Percentiles rank a stretch among this genome's conserved stretches.
These are phyloP conservation scores for Thalia dealbata DNA, from an alignment of 176 grass and related monocot genomes.

Conservation along the genomic window DNA sequence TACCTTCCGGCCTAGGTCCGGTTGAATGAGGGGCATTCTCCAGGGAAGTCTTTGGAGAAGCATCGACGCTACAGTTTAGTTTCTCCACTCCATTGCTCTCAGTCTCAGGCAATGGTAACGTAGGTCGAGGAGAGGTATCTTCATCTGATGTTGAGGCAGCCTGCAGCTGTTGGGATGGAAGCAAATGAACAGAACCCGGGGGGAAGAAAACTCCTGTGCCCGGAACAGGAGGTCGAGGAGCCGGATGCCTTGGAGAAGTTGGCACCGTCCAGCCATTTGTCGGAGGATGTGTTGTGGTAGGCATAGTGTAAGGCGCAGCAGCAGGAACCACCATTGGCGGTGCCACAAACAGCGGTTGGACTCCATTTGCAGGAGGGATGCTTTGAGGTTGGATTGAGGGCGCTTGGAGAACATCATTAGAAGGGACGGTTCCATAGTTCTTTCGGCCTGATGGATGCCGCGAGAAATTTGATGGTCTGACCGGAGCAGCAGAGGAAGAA, in stretches of 20 bases:
- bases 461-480: constrained; percentile 27
- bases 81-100: constrained; percentile 20
- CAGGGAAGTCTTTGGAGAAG: neutral
- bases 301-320: constrained; percentile 14
- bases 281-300: neutral
- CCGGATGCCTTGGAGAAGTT: constrained; percentile 32
- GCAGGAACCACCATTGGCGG: constrained; percentile 26
- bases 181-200: constrained; percentile 34
- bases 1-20: neutral
- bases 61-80: constrained; percentile 2
- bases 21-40: neutral
- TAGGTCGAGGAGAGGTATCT: constrained; percentile 20
- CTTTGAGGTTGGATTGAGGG: neutral
- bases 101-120: constrained; percentile 10
- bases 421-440: constrained; percentile 30
- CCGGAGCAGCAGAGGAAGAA: constrained; percentile 24
- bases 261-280: constrained; percentile 31
- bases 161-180: constrained; percentile 33
- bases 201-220: constrained; percentile 83
- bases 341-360: constrained; percentile 43
- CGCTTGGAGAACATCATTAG: constrained; percentile 19
- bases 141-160: constrained; percentile 22
- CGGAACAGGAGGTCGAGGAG: constrained; percentile 39
- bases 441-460: constrained; percentile 38
- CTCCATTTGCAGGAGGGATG: constrained; percentile 13